Evolutionary conservation across 305 asterid species (phyloP).

Genomic region (Fraxinus platypoda): DNA sequence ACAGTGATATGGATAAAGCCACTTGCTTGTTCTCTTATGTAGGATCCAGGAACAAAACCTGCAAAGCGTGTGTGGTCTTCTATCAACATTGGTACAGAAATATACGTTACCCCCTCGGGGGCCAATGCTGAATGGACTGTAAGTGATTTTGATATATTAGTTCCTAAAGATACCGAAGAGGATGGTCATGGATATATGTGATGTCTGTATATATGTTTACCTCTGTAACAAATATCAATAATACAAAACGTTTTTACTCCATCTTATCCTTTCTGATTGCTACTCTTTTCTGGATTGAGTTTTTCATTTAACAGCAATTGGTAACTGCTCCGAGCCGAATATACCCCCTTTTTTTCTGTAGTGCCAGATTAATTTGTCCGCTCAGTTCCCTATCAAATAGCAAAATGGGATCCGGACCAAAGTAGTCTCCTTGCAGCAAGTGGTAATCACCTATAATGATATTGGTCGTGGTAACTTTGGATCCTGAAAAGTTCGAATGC

Average conservation of each 20-base stretch:
- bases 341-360: neutral
- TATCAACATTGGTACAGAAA: constrained; percentile 71
- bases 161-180: constrained; percentile 32
- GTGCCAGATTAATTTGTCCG: neutral
- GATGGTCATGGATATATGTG: constrained; percentile 26
- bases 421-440: neutral
- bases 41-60: constrained; percentile 81
- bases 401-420: neutral
- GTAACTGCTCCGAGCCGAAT: neutral
- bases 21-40: constrained; percentile 11
- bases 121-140: constrained; percentile 73
- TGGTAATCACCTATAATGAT: neutral
- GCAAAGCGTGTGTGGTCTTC: constrained; percentile 69
- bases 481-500: neutral
- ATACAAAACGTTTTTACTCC: neutral
- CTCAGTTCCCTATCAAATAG: neutral
- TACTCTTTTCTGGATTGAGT: neutral
- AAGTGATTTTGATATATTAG: constrained; percentile 62
- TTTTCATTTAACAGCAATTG: neutral
- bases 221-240: neutral
- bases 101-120: constrained; percentile 57
- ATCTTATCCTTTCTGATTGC: neutral
- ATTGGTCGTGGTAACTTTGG: neutral
- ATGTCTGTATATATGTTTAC: neutral
- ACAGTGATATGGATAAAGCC: neutral